Conservation (phyloP, 345 rosid species). For the Eucalyptus marginata region DNA sequence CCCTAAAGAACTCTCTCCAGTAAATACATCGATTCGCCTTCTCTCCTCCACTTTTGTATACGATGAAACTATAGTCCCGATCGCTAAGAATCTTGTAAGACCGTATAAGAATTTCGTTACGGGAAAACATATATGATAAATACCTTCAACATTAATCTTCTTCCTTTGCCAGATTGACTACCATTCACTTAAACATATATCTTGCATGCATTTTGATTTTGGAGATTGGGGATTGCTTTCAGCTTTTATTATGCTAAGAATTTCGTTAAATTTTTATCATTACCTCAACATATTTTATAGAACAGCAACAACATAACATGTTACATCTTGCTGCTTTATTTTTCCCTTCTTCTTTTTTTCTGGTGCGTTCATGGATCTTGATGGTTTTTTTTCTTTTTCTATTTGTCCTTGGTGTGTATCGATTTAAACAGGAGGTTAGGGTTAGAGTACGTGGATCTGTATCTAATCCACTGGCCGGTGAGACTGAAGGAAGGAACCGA, state of each 20-base stretch:
- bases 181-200: neutral
- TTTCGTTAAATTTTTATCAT: neutral
- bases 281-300: neutral
- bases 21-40: neutral
- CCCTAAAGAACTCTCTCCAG: constrained; percentile 18
- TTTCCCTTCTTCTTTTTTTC: neutral
- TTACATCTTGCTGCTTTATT: neutral
- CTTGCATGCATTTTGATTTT: neutral
- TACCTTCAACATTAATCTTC: neutral
- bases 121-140: neutral
- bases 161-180: neutral
- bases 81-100: neutral
- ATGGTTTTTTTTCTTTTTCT: neutral
- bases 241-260: neutral
- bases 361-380: neutral
- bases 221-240: neutral
- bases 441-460: constrained; percentile 22
- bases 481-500: constrained; percentile 1
- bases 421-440: constrained; percentile 13
- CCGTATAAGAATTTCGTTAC: neutral
- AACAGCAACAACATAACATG: neutral
- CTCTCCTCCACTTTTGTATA: neutral
- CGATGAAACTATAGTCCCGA: neutral
- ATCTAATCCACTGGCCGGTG: constrained; percentile 28
- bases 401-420: neutral